These are phyloP conservation scores for Solanum bulbocastanum DNA, from an alignment of 257 asterid species.

Conservation along the genomic window DNA sequence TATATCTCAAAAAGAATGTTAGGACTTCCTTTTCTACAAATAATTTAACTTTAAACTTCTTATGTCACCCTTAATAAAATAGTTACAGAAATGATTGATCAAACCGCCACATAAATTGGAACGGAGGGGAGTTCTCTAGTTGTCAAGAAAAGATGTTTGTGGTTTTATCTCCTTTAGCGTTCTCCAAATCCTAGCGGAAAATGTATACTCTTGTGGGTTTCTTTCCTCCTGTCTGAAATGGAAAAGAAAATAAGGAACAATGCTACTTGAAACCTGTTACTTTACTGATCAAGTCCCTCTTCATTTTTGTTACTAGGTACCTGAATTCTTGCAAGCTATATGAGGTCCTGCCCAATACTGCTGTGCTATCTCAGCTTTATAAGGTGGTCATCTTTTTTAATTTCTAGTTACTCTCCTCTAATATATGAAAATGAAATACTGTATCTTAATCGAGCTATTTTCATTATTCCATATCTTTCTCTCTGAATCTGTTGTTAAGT, in stretches of 20 bases:
- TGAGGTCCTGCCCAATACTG: not conserved
- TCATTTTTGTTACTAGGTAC: conserved; percentile 2
- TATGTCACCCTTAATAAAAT: not conserved
- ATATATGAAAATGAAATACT: not conserved
- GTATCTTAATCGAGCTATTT: not conserved
- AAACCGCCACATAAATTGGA: not conserved
- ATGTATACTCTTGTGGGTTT: not conserved
- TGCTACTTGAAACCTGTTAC: not conserved
- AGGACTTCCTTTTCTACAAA: not conserved
- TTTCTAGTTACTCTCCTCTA: not conserved
- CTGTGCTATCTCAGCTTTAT: conserved; percentile 5
- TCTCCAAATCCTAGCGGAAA: not conserved
- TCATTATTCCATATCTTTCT: not conserved
- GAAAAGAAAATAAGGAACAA: not conserved
- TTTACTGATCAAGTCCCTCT: not conserved
- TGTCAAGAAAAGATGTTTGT: not conserved
- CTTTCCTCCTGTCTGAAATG: not conserved
- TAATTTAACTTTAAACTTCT: not conserved
- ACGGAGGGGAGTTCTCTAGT: not conserved
- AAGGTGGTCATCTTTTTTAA: conserved; percentile 4
- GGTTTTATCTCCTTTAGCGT: not conserved
- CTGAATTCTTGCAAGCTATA: conserved; percentile 18
- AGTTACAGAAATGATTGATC: not conserved
- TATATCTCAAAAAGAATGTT: not conserved
- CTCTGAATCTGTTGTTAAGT: not conserved